Evolutionary conservation across 352 stramenopile genomes (phyloP), one percentile per base, ranked within the genome.

Genomic region (Phytophthora citricola): DNA sequence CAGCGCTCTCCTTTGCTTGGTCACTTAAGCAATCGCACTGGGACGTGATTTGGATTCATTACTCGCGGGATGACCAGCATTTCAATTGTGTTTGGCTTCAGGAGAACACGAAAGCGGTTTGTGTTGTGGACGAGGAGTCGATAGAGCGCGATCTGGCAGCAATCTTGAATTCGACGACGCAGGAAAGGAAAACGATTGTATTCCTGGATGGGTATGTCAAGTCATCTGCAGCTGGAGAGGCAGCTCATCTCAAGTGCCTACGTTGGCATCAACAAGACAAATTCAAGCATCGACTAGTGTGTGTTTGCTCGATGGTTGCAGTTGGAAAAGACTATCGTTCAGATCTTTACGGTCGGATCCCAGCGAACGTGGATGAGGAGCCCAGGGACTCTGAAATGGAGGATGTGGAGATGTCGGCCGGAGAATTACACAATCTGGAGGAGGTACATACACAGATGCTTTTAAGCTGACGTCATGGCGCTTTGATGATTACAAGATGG

Each of bases 131-230:
- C 24, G 34, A 46, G 47, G 9, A 57, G 36, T 17, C 17, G 17
- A 20, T 20, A 14, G 5, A 58, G 29, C 31, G n/a, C 3, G 8
- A 40, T 45, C 43, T 63, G 40, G 10, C 8, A 47, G 17, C 26
- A 45, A 36, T 66, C 6, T 48, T 66, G 49, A 27, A 54, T 36
- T 8, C 22, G 31, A 44, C n/a, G 7, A 51, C 57, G 6, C 20
- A 36, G 15, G 38, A 2, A 12, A 12, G 3, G 32, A 27, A 39
- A 54, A 60, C 48, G 9, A 34, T 66, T 50, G 48, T 60, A 9
- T 66, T 66, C 34, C 31, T 66, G 14, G 48, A 60, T 66, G 48
- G 48, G 15, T 66, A 65, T 20, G 20, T 40, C 39, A 49, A 27
- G 20, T 36, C 26, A 32, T 41, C 52, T 43, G 12, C 14, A 34